Conservation (phyloP, 495 filamentous ascomycete genomes). For the Aspergillus sclerotiicarbonarius region DNA sequence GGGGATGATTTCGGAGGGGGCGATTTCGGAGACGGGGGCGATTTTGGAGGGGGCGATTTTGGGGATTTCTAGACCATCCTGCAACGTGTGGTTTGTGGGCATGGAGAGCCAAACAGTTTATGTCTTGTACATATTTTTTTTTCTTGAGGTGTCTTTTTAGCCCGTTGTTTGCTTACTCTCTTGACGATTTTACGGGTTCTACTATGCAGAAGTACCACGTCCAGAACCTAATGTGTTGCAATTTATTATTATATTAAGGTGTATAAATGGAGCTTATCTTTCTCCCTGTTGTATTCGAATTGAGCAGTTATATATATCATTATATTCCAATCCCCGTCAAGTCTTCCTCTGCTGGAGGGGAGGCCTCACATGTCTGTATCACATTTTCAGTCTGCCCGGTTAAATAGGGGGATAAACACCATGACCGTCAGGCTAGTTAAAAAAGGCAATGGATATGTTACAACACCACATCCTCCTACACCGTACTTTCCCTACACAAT, state of each 20-base stretch:
- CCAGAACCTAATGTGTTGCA: no score
- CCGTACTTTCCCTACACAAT: not conserved
- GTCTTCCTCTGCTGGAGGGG: no score
- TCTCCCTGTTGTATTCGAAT: not conserved
- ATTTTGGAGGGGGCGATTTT: conserved; percentile 4
- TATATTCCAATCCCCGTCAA: no score
- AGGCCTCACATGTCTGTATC: no score
- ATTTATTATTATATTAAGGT: conserved; percentile 2
- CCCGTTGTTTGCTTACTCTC: no score
- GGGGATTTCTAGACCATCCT: conserved; percentile 18
- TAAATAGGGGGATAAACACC: no score
- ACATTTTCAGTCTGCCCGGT: no score
- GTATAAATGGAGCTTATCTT: not conserved
- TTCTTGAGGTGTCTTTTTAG: not conserved
- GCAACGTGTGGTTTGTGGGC: not conserved
- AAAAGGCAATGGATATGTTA: not conserved
- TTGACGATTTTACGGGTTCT: no score
- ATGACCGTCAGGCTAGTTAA: not conserved
- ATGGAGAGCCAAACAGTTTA: not conserved
- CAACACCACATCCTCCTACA: not conserved
- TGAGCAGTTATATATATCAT: not conserved
- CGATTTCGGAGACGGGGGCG: conserved; percentile 33
- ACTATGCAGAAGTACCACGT: no score
- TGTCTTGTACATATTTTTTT: not conserved
- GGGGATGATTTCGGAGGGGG: conserved; percentile 25